These are phyloP conservation scores for Alopecurus myosuroides DNA, from an alignment of 176 grass and related monocot species.

Conservation along the genomic window DNA sequence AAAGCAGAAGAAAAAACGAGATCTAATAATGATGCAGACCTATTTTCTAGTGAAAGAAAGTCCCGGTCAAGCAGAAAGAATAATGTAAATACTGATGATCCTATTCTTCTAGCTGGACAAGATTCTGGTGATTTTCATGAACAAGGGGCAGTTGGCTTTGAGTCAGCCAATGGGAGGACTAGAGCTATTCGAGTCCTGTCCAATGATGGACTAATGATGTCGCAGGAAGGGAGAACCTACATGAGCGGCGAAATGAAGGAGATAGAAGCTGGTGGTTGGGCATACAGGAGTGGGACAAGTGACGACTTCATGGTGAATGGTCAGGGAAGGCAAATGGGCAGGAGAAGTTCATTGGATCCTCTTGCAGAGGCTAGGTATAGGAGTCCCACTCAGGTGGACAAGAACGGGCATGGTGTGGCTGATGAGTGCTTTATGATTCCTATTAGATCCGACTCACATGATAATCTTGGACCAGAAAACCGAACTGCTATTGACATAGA, in stretches of 20 bases:
- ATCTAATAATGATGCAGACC: constrained; percentile 43
- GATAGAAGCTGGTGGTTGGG: constrained; percentile 65
- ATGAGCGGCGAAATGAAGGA: constrained; percentile 65
- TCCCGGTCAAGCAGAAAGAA: constrained; percentile 42
- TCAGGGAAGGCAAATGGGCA: constrained; percentile 48
- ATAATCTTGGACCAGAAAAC: constrained; percentile 43
- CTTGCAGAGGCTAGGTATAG: constrained; percentile 55
- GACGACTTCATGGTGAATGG: constrained; percentile 79
- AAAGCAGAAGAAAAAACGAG: constrained; percentile 79
- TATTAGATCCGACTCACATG: constrained; percentile 54
- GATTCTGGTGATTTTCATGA: constrained; percentile 45
- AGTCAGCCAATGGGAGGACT: constrained; percentile 62
- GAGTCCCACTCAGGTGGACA: constrained; percentile 41
- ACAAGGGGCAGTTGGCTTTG: constrained; percentile 39
- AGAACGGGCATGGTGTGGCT: constrained; percentile 35
- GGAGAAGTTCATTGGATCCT: constrained; percentile 59
- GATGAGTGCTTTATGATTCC: constrained; percentile 94
- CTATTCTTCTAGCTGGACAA: constrained; percentile 61
- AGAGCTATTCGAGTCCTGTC: constrained; percentile 43
- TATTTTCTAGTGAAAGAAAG: constrained; percentile 72
- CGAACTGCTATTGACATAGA: constrained; percentile 75
- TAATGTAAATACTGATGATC: constrained; percentile 44
- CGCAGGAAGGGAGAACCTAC: constrained; percentile 40
- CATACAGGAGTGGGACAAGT: constrained; percentile 47
- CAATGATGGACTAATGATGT: constrained; percentile 75